Evolutionary conservation across 2,329 filamentous ascomycete genomes (phyloP), one percentile per base, ranked within the genome.

Genomic region (Colletotrichum orchidophilum): DNA sequence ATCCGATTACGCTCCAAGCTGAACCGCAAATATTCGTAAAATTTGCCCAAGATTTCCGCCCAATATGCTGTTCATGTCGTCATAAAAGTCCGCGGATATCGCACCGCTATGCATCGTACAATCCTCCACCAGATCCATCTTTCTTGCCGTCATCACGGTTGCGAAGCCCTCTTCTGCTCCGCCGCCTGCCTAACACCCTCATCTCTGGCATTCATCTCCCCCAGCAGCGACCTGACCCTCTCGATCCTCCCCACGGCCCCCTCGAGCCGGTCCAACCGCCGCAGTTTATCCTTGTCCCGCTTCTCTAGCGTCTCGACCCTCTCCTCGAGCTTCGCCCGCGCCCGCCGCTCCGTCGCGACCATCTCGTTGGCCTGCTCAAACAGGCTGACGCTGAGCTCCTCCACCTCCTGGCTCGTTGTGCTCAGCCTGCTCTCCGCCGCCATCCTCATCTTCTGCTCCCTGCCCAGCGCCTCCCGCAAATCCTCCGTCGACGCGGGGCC

Each of bases 331-430:
- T 87, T 88, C 6, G 92, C 92, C 70, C 93, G 84, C 39, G 92
- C 92, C 67, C 90, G 87, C 53, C 94, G 85, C 84, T 96, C 94
- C 21, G 87, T 85, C 2, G 94, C 93, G 24, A 96, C 94, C 94
- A 96, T 96, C 82, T 95, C 91, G 79, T 96, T 96, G 62, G 94
- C 94, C 83, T 95, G 91, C 82, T 93, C 91, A 79, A 96, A 96
- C 64, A 96, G 83, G 61, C 87, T 88, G 24, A 89, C 92, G 77
- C 89, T 93, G 74, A 96, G 84, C 81, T 96, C 94, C 81, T 96
- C 94, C 24, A 96, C 87, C 83, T 96, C 94, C 13, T 84, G 86
- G 76, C 89, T 91, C 61, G 93, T 92, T 60, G 90, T 88, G 73
- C 86, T 86, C 24, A 94, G 83, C 73, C 89, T 87, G 60, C 87